phyloP scores from a whole-genome alignment of 1,139 yeast species.

The Yamadazyma diospyri region DNA sequence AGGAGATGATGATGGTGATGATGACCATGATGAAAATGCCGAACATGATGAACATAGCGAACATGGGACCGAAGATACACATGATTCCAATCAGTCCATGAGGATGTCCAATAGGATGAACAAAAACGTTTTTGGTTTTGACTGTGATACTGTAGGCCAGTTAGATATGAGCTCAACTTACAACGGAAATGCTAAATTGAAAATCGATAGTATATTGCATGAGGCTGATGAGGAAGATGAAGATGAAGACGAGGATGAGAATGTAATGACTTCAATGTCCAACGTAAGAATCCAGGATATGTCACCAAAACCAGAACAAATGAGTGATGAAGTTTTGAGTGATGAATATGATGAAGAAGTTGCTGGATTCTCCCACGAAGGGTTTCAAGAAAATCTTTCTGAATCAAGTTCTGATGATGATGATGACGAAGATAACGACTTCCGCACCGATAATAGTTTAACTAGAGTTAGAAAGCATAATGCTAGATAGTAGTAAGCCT shows the following conservation, averaged over 20 bases:
- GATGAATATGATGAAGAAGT: constrained; percentile 26
- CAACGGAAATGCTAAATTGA: constrained; percentile 17
- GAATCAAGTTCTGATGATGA: constrained; percentile 39
- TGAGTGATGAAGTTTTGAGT: constrained; percentile 12
- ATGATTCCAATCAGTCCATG: too few relatives aligned
- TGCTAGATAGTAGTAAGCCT: constrained; percentile 3
- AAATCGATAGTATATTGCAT: constrained; percentile 13
- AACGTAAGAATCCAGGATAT: constrained; percentile 24
- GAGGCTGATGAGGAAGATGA: constrained; percentile 10
- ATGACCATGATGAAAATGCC: constrained; percentile 5
- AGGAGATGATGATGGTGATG: constrained; percentile 8
- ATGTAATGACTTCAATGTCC: constrained; percentile 18
- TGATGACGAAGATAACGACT: constrained; percentile 21
- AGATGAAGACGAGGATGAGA: constrained; percentile 19
- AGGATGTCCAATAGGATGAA: too few relatives aligned
- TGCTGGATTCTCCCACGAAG: constrained; percentile 19
- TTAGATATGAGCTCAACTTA: constrained; percentile 32
- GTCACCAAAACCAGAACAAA: constrained; percentile 21
- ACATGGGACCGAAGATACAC: background rate
- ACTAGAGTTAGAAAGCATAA: constrained; percentile 41
- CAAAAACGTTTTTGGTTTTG: constrained; percentile 23
- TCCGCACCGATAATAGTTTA: constrained; percentile 25
- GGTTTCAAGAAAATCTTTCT: constrained; percentile 33
- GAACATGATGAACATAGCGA: background rate
- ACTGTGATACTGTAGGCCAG: constrained; percentile 33